These are phyloP conservation scores for Blepharisma stoltei DNA, from an alignment of 73 alveolate genomes.

Conservation along the genomic window DNA sequence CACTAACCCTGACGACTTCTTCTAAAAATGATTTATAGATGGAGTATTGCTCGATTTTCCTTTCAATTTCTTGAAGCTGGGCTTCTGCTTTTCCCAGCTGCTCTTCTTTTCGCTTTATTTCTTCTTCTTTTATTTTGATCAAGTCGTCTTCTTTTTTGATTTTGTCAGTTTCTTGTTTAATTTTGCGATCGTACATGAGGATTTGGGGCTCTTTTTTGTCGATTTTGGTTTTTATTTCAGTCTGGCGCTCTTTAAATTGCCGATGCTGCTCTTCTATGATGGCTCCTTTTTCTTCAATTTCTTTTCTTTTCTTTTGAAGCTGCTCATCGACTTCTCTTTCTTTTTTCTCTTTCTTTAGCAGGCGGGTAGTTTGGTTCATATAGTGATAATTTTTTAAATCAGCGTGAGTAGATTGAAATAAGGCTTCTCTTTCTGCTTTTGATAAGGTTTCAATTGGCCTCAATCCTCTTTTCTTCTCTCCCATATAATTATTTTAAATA, in stretches of 20 bases:
- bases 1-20: constrained; percentile 4
- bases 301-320: not conserved
- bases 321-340: constrained; percentile 4
- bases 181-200: constrained; percentile 7
- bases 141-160: constrained; percentile 11
- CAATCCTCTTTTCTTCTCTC: not conserved
- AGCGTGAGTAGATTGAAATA: constrained; percentile 1
- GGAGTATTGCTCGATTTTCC: not conserved
- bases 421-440: not conserved
- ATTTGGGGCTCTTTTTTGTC: not conserved
- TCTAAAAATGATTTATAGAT: constrained; percentile 14
- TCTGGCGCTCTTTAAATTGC: not conserved
- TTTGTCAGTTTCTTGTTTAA: constrained; percentile 21
- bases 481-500: too few relatives aligned
- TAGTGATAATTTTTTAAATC: not conserved
- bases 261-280: constrained; percentile 7
- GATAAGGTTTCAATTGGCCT: constrained; percentile 7
- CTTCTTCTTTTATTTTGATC: constrained; percentile 26
- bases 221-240: not conserved
- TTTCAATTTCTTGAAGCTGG: constrained; percentile 30
- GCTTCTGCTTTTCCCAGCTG: not conserved
- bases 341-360: constrained; percentile 11
- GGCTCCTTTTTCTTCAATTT: not conserved
- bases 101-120: not conserved
- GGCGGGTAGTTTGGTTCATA: constrained; percentile 16